These are phyloP conservation scores for Geotrichum candidum DNA, from an alignment of 1,139 yeast species.

Conservation along the genomic window DNA sequence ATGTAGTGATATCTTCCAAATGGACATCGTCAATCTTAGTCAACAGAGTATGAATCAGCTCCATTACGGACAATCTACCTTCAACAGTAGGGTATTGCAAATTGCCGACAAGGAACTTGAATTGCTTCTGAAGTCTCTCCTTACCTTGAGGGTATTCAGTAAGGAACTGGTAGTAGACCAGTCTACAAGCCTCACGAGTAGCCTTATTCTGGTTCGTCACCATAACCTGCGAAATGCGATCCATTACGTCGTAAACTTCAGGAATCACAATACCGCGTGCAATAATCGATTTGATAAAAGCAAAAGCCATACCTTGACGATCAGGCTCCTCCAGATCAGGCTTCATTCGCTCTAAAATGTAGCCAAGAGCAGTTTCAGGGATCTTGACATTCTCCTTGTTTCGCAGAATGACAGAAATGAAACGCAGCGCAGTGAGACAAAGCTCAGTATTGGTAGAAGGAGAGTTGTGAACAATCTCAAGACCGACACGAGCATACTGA, in stretches of 20 bases:
- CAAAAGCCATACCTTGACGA: conserved; percentile 82
- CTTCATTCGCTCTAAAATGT: conserved; percentile 64
- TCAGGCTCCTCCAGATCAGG: conserved; percentile 92
- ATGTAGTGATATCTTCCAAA: conserved; percentile 54
- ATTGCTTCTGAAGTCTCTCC: conserved; percentile 76
- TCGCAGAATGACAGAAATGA: conserved; percentile 65
- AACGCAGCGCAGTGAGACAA: conserved; percentile 76
- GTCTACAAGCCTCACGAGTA: conserved; percentile 80
- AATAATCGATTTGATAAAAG: conserved; percentile 70
- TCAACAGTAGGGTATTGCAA: conserved; percentile 77
- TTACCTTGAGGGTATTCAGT: conserved; percentile 94
- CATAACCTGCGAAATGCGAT: conserved; percentile 75
- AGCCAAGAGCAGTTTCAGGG: conserved; percentile 69
- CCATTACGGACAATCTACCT: conserved; percentile 91
- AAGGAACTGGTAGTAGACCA: conserved; percentile 76
- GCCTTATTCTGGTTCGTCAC: conserved; percentile 81
- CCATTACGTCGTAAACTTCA: conserved; percentile 87
- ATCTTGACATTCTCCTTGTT: conserved; percentile 60
- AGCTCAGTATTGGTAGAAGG: conserved; percentile 75
- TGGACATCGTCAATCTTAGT: conserved; percentile 60
- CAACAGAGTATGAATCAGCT: conserved; percentile 65
- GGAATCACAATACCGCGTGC: conserved; percentile 71
- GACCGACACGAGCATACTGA: conserved; percentile 41
- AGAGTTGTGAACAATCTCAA: conserved; percentile 63
- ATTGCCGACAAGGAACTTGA: conserved; percentile 76